Percentiles rank a stretch among this genome's conserved stretches.
Evolutionary conservation across 2,329 filamentous ascomycete genomes (phyloP).

Genomic region (Sphaerulina populicola): DNA sequence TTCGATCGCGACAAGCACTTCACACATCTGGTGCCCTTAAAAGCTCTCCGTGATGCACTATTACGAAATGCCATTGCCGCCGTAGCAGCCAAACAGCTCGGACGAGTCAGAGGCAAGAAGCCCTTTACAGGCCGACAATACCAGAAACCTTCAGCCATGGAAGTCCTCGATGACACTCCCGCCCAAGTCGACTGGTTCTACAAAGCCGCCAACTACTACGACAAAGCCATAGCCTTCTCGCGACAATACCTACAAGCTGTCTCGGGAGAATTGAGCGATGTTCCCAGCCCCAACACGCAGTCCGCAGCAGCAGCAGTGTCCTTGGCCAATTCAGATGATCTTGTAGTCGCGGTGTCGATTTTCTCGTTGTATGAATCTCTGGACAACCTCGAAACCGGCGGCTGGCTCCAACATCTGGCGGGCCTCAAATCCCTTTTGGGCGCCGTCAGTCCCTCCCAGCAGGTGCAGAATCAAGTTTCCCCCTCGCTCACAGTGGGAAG

Average conservation of each 20-base stretch:
- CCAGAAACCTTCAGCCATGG: constrained; percentile 44
- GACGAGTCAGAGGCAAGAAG: constrained; percentile 47
- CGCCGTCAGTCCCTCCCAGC: constrained; percentile 30
- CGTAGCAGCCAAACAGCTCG: constrained; percentile 54
- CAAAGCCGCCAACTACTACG: constrained; percentile 54
- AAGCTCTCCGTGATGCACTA: constrained; percentile 45
- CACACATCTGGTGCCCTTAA: constrained; percentile 51
- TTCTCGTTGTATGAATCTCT: constrained; percentile 59
- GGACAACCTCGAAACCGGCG: constrained; percentile 53
- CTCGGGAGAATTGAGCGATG: constrained; percentile 24
- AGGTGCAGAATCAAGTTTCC: constrained; percentile 35
- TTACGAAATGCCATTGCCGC: constrained; percentile 51
- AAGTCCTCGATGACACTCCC: constrained; percentile 42
- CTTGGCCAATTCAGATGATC: constrained; percentile 47
- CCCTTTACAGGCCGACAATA: constrained; percentile 44
- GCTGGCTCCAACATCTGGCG: constrained; percentile 53
- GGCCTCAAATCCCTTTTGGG: constrained; percentile 55
- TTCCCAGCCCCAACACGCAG: constrained; percentile 20
- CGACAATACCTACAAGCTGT: constrained; percentile 40
- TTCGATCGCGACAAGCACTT: constrained; percentile 53
- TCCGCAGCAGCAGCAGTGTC: constrained; percentile 23
- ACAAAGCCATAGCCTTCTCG: constrained; percentile 40
- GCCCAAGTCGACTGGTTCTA: constrained; percentile 50
- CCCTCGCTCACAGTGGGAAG: constrained; percentile 48
- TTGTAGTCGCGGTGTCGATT: constrained; percentile 57